Evolutionary conservation across 1,284 basidiomycete species (phyloP).

Genomic region (Naganishia sp.): DNA sequence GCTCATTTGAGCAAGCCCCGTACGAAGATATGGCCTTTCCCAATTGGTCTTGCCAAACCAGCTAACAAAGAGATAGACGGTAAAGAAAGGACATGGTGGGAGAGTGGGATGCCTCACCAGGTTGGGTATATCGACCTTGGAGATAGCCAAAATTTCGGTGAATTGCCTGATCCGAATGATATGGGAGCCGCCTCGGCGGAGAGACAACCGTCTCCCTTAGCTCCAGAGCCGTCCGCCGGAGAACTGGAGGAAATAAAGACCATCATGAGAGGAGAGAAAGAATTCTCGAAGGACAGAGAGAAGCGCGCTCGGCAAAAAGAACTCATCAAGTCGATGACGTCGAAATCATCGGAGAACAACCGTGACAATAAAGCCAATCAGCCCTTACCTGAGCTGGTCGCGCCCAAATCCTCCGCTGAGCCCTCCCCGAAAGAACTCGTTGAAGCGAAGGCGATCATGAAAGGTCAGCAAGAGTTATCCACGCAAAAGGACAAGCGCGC

Average conservation of each 20-base stretch:
- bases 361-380: too few relatives aligned
- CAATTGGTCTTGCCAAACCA: constrained; percentile 28
- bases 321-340: constrained; percentile 7
- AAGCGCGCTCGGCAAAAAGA: constrained; percentile 18
- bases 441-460: constrained; percentile 18
- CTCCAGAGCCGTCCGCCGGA: not conserved
- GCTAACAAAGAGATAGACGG: constrained; percentile 1
- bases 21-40: constrained; percentile 31
- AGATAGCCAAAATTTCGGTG: not conserved
- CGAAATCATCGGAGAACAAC: not conserved
- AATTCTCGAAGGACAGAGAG: constrained; percentile 16
- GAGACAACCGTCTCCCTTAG: too few relatives aligned
- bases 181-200: too few relatives aligned
- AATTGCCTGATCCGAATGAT: not conserved
- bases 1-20: constrained; percentile 11
- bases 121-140: constrained; percentile 23
- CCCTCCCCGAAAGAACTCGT: not conserved
- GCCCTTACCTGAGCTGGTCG: not conserved
- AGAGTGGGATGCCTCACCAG: constrained; percentile 25
- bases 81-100: constrained; percentile 29
- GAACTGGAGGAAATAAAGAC: constrained; percentile 7
- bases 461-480: constrained; percentile 8
- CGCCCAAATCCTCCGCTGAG: not conserved
- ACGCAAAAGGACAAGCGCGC: constrained; percentile 4
- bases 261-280: constrained; percentile 19